phyloP scores from a whole-genome alignment of 176 grass and related monocot species.

The Neostapfia colusana region DNA sequence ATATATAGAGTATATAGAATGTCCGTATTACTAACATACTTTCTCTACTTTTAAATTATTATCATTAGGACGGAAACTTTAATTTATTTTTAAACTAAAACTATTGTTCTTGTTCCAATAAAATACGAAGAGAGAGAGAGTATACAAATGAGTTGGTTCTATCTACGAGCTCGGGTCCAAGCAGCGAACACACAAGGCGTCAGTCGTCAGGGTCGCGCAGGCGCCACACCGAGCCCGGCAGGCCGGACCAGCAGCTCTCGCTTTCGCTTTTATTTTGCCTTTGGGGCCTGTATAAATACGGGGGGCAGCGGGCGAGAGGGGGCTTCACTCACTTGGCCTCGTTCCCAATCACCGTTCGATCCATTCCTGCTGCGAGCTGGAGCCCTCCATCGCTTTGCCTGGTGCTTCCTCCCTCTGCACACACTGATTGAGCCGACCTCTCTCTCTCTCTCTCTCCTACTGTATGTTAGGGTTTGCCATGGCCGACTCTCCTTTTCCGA shows the following conservation, averaged over 20 bases:
- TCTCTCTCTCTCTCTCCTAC: constrained; percentile 35
- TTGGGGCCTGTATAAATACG: constrained; percentile 63
- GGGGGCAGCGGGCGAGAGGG: constrained; percentile 28
- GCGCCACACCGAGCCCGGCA: neutral
- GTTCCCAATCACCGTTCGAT: neutral
- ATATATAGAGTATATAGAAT: neutral
- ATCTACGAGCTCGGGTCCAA: neutral
- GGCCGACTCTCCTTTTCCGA: constrained; percentile 17
- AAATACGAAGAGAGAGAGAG: no score
- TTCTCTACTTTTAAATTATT: no score
- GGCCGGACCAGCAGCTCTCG: neutral
- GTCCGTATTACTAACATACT: no score
- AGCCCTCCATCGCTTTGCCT: constrained; percentile 34
- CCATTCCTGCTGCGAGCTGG: constrained; percentile 26
- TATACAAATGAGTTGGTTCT: no score
- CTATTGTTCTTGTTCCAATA: no score
- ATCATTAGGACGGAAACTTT: no score
- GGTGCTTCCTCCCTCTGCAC: neutral
- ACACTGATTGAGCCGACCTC: constrained; percentile 17
- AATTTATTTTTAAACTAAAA: no score
- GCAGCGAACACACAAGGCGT: constrained; percentile 15
- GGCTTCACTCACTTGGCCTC: constrained; percentile 18
- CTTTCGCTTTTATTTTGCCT: constrained; percentile 38
- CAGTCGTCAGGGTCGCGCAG: neutral
- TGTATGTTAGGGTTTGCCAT: constrained; percentile 48